Base-by-base conservation (phyloP, 306 rosid genomes). In the Corylus heterophylla region DNA sequence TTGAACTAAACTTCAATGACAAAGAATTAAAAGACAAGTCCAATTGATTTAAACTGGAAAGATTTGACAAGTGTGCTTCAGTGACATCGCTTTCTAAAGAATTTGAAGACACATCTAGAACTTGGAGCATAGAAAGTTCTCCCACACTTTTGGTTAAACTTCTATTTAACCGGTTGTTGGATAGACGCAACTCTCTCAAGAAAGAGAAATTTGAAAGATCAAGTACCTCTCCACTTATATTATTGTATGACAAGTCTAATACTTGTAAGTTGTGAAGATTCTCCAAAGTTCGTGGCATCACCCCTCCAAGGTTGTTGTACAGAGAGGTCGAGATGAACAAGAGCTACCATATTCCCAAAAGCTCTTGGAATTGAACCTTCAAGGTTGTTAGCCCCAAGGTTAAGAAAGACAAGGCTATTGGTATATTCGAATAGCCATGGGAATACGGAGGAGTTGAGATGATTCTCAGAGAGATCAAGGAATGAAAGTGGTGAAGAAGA, bases 41-140 rank as follows among this genome's bases (percentile, higher is more conserved):
- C 17, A 70, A 35, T 0, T 0, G 2, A 0, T 0, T 0, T 66
- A 66, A 66, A 0, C 0, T 7, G 12, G 13, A 31, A 66, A 42
- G 31, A 59, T 51, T 74, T 4, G 44, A 58, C 5, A 44, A 18
- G 45, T 44, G 54, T 27, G 27, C 8, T 35, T 54, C 77, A 29
- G 66, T 50, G 35, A 74, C 13, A 2, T 8, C 67, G n/a, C 52
- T 52, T 31, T 10, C n/a, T 4, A 54, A 54, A 17, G 0, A 5
- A 54, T 54, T 27, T 9, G 17, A 61, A 59, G 17, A 3, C 37
- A 22, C 5, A 10, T 11, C 37, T 12, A 59, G 7, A 25, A 2
- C 12, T 14, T 27, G 39, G 9, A 58, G 16, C 3, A 0, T 1
- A 5, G 2, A 58, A 18, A 10, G 14, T 4, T 58, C 22, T 58